Conservation (phyloP, 345 rosid species). For the Bruguiera sexangula region DNA sequence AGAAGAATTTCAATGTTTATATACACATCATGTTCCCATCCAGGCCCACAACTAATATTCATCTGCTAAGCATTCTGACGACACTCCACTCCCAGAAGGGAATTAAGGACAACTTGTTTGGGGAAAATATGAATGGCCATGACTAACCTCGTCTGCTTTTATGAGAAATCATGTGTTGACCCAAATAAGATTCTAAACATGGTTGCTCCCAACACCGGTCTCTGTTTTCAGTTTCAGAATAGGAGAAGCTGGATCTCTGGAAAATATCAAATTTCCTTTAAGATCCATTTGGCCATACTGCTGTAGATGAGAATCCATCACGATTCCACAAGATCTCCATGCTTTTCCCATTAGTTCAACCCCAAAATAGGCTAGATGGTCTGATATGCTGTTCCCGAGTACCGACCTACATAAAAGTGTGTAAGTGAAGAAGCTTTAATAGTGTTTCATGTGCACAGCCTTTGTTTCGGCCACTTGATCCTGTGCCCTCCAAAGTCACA, state of each 20-base stretch:
- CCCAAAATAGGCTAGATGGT: slow-evolving; percentile 73
- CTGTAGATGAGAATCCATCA: slow-evolving; percentile 43
- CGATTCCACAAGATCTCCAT: slow-evolving; percentile 68
- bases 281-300: slow-evolving; percentile 51
- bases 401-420: slow-evolving; percentile 60
- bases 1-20: no score
- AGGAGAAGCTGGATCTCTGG: slow-evolving; percentile 32
- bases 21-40: no score
- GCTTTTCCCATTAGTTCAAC: slow-evolving; percentile 49
- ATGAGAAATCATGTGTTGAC: not conserved
- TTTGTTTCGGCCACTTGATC: no score
- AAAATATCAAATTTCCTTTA: slow-evolving; percentile 59
- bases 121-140: no score
- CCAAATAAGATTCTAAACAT: slow-evolving; percentile 5
- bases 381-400: slow-evolving; percentile 62
- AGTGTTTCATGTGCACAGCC: not conserved
- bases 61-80: no score
- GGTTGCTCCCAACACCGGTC: slow-evolving; percentile 6
- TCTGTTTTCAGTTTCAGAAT: slow-evolving; percentile 30
- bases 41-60: no score
- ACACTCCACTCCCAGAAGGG: no score
- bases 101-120: no score
- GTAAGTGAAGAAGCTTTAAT: not conserved
- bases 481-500: not conserved
- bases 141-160: slow-evolving; percentile 16